Conservation (phyloP, 306 rosid genomes). For the Potentilla sterilis region DNA sequence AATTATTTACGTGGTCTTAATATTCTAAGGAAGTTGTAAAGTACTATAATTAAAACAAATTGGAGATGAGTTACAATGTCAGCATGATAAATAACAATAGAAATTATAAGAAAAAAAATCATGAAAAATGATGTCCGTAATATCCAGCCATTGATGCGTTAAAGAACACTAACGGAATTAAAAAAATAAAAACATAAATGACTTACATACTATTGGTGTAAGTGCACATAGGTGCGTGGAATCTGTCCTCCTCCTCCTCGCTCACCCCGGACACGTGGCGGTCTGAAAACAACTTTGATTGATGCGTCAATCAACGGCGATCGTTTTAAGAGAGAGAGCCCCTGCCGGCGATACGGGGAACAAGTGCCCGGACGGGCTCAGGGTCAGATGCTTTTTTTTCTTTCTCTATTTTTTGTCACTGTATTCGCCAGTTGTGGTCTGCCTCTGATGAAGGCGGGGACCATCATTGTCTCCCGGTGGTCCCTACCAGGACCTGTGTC, state of each 20-base stretch:
- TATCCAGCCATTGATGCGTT: no score
- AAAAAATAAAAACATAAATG: no score
- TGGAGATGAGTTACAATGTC: no score
- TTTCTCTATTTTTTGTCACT: neutral
- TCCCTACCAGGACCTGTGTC: neutral
- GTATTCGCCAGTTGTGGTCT: slow-evolving; percentile 15
- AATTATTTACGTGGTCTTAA: no score
- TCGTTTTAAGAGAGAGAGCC: slow-evolving; percentile 15
- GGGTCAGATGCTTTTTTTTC: slow-evolving; percentile 12
- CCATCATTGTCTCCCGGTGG: slow-evolving; percentile 2
- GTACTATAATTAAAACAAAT: no score
- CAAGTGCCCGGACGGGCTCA: slow-evolving; percentile 26
- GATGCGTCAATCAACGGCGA: slow-evolving; percentile 34
- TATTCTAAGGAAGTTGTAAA: no score
- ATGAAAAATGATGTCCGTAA: no score
- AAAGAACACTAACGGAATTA: no score
- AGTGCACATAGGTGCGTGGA: no score
- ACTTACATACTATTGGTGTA: no score
- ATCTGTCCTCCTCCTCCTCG: neutral
- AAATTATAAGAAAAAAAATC: no score
- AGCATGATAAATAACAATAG: no score
- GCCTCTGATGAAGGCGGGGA: slow-evolving; percentile 14
- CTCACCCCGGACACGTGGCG: slow-evolving; percentile 11
- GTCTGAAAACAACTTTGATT: neutral
- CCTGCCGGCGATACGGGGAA: slow-evolving; percentile 23